Evolutionary conservation across 129 eudicot genomes (phyloP), one percentile per base, ranked within the genome.

Genomic region (Pulicaria dysenterica): DNA sequence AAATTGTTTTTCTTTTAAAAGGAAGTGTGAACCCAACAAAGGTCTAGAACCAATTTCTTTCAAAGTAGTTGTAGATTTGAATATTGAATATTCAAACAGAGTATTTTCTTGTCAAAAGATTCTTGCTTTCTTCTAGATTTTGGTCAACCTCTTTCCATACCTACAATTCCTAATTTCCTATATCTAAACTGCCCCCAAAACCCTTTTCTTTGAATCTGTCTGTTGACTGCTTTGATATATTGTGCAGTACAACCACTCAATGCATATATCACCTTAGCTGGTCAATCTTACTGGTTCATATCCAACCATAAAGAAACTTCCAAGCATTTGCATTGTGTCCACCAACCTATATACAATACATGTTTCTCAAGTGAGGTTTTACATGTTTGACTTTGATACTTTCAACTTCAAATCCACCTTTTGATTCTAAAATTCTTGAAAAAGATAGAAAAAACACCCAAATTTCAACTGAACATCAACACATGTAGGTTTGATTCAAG

Each of bases 101-200:
- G 70, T 56, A 69, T 77, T 69, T 68, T 77, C 58, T 59, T 62
- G 81, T 77, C 81, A 70, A 78, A 77, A 78, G 77, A 78, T 70
- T 78, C 82, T 70, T 78, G 72, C 49, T 60, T 68, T 62, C 69
- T 69, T 49, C 9, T 16, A 9, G n/a, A 17, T 58, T 43, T 37
- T 36, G 50, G 62, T 62, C 70, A 73, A 73, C 54, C 53, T 48
- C 65, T 64, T 64, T 64, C 74, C 19, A 69, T 69, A 69, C 74
- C 56, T 42, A 55, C 77, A 53, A 60, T 69, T 59, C 37, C 62
- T 24, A 48, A 77, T 59, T 69, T 59, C 37, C 62, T n/a, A 48
- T 69, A 40, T 77, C 63, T 31, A 68, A 77, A 67, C 80, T 66
- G 37, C 47, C 64, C 43, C 62, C 63, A 58, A 47, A 12, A 72